Evolutionary conservation across 768 basidiomycete genomes (phyloP).

Genomic region (Kwoniella botswanensis): DNA sequence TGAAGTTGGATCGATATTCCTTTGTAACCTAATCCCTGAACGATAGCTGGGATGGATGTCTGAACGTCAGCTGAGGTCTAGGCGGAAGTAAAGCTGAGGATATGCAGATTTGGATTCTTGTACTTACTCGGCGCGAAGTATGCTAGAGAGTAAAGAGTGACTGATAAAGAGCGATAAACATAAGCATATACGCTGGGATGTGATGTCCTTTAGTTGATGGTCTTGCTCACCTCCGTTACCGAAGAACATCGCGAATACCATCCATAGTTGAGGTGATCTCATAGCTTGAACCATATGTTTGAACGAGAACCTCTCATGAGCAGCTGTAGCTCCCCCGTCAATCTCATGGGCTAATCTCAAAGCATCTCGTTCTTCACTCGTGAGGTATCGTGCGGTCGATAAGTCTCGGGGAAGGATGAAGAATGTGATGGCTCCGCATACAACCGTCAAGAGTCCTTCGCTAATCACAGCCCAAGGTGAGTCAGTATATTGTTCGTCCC

Average conservation of each 20-base stretch:
- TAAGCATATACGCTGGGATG: neutral
- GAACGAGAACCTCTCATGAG: slow-evolving; percentile 19
- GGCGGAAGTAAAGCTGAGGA: too few species aligned
- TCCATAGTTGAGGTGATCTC: slow-evolving; percentile 32
- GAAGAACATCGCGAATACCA: slow-evolving; percentile 36
- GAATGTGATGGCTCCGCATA: slow-evolving; percentile 65
- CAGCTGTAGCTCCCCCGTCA: slow-evolving; percentile 58
- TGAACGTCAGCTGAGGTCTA: neutral
- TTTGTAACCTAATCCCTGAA: slow-evolving; percentile 33
- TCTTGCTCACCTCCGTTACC: slow-evolving; percentile 31
- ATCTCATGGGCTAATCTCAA: slow-evolving; percentile 34
- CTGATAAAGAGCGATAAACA: neutral
- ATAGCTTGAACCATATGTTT: slow-evolving; percentile 19
- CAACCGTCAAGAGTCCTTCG: slow-evolving; percentile 70
- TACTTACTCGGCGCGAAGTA: slow-evolving; percentile 39
- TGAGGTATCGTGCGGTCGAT: slow-evolving; percentile 64
- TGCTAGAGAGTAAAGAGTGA: slow-evolving; percentile 36
- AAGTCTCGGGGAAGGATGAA: slow-evolving; percentile 64
- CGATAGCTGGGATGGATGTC: slow-evolving; percentile 24
- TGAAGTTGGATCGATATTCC: slow-evolving; percentile 35
- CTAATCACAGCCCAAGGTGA: slow-evolving; percentile 9
- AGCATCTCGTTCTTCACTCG: slow-evolving; percentile 56
- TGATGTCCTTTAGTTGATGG: too few species aligned
- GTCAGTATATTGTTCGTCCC: neutral
- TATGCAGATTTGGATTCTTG: too few species aligned